These are phyloP conservation scores for Colletotrichum australisinense DNA, from an alignment of 2,329 filamentous ascomycete genomes.

Conservation along the genomic window DNA sequence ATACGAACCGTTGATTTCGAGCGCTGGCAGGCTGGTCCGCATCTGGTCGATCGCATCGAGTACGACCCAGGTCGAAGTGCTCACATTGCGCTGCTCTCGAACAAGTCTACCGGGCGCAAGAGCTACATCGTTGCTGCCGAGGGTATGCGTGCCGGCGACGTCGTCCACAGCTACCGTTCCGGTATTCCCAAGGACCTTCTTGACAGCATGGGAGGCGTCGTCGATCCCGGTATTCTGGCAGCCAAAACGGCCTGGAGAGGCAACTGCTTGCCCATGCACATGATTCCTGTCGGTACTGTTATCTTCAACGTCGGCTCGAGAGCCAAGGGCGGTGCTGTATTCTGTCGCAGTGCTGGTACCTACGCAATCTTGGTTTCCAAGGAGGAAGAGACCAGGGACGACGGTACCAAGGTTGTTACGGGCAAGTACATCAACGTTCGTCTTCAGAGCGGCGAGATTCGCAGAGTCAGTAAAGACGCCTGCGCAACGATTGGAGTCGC, in stretches of 20 bases:
- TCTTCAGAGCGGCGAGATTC: constrained; percentile 92
- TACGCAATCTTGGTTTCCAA: constrained; percentile 91
- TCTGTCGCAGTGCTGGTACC: constrained; percentile 95
- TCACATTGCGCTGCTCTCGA: constrained; percentile 89
- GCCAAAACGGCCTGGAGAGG: constrained; percentile 94
- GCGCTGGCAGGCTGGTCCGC: constrained; percentile 81
- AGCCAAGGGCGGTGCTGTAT: constrained; percentile 80
- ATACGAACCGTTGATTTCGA: constrained; percentile 93
- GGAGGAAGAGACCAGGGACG: constrained; percentile 77
- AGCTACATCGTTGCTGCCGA: constrained; percentile 97
- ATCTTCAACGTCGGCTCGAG: constrained; percentile 90
- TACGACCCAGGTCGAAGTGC: constrained; percentile 94
- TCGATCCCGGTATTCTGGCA: constrained; percentile 96
- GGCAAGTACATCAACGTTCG: constrained; percentile 85
- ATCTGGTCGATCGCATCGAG: constrained; percentile 93
- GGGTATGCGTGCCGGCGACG: constrained; percentile 90
- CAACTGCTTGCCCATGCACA: constrained; percentile 94
- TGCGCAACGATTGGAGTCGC: constrained; percentile 95
- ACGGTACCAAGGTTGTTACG: constrained; percentile 71
- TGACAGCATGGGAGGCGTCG: constrained; percentile 89
- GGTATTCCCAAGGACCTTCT: constrained; percentile 91
- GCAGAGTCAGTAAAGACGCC: constrained; percentile 89
- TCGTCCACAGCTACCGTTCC: constrained; percentile 89
- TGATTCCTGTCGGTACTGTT: constrained; percentile 94
- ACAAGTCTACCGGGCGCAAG: constrained; percentile 78